Percentiles rank a stretch among this genome's conserved stretches.
These are phyloP conservation scores for Citropsis articulata DNA, from an alignment of 345 rosid genomes.

Conservation along the genomic window DNA sequence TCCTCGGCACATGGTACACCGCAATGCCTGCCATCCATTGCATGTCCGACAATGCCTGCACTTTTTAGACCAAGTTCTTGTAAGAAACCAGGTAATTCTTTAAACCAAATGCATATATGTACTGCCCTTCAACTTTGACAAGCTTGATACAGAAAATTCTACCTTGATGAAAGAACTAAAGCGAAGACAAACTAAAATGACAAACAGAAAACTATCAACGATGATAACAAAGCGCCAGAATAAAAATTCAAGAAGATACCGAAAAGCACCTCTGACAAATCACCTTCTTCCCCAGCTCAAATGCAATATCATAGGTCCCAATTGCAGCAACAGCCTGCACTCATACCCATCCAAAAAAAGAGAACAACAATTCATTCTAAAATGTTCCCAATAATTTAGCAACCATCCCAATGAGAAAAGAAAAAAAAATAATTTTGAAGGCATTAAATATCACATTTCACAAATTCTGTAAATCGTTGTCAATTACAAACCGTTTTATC, in stretches of 20 bases:
- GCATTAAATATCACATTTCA: neutral
- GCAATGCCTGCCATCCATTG: constrained; percentile 87
- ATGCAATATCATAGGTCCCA: constrained; percentile 84
- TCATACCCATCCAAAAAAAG: constrained; percentile 6
- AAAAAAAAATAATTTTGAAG: neutral
- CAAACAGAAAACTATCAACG: neutral
- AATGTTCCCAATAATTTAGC: neutral
- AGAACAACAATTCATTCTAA: neutral
- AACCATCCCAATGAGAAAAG: neutral
- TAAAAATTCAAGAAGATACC: neutral
- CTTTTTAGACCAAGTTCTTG: constrained; percentile 5
- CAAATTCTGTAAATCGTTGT: neutral
- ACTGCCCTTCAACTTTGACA: neutral
- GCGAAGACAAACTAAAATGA: neutral
- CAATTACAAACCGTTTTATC: no score
- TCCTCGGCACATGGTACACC: constrained; percentile 91
- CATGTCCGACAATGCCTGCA: constrained; percentile 80
- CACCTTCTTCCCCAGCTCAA: constrained; percentile 89
- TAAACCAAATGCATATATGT: neutral
- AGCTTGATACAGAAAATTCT: neutral
- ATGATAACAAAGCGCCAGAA: neutral
- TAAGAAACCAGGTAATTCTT: neutral
- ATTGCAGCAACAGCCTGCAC: constrained; percentile 79
- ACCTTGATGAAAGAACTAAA: neutral
- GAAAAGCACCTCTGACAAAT: constrained; percentile 76